Evolutionary conservation across 2,329 filamentous ascomycete species (phyloP), one percentile per base, ranked within the genome.

Genomic region (Alternaria hordeiaustralica): DNA sequence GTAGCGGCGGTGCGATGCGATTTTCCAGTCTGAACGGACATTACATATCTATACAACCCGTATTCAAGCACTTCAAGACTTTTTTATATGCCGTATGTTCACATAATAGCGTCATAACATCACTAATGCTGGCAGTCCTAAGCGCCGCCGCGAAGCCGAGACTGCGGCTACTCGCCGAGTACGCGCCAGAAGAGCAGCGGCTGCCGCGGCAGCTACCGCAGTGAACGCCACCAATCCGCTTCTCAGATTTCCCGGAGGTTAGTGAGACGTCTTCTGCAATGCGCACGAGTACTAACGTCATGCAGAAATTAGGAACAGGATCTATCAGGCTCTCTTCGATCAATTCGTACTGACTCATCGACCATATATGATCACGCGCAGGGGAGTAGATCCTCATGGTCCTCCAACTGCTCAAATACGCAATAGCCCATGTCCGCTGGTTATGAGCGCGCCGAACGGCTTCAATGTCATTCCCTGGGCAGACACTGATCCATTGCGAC

Each of bases 361-460:
- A 36, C 33, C 33, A 36, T 36, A 36, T 2, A 36, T 36, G 33
- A 9, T 36, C 33, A 36, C 33, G 15, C 33, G 33, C 5, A 36
- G 33, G 33, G 33, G 33, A 36, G 33, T 36, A 36, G 33, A 36
- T 36, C 33, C 33, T 1, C 7, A 36, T 0, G 33, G 33, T 0
- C 33, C 33, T 3, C 33, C 33, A 0, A 36, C 33, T n/a, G 33
- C 33, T 9, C 33, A 0, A 36, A 36, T 36, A 36, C 33, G 33
- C 0, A 36, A 3, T 1, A 1, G 33, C 1, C 33, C 0, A 36
- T n/a, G 0, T 36, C 33, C 33, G 4, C 2, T 36, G 33, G 33
- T 36, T 10, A 36, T 36, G 33, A 36, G 33, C 33, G 33, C 33
- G 2, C 33, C 33, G 7, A 36, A 36, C 15, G 33, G 33, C 33